Conservation (phyloP, 257 asterid genomes). For the Ilex asprella region DNA sequence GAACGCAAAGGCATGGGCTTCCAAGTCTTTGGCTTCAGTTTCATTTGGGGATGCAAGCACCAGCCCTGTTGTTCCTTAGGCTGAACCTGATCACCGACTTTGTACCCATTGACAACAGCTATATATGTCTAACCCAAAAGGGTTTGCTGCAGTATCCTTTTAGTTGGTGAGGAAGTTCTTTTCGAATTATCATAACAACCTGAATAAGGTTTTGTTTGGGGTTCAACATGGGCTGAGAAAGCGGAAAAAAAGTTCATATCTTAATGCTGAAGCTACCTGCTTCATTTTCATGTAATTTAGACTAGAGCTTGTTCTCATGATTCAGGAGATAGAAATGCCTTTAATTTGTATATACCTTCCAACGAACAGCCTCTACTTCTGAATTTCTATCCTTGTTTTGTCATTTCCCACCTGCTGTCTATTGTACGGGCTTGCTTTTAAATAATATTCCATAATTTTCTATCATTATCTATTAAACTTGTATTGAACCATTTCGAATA, state of each 20-base stretch:
- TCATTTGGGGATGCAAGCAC: constrained; percentile 65
- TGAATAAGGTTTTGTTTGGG: constrained; percentile 17
- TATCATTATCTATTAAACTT: too few species aligned
- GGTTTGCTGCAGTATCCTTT: constrained; percentile 7
- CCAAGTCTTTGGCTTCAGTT: constrained; percentile 70
- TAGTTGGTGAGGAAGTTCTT: constrained; percentile 4
- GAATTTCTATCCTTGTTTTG: background rate
- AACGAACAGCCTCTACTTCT: background rate
- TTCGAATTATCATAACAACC: constrained; percentile 20
- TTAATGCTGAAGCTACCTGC: constrained; percentile 21
- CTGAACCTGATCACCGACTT: constrained; percentile 15
- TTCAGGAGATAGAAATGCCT: constrained; percentile 12
- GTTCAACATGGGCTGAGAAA: constrained; percentile 13
- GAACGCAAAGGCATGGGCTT: constrained; percentile 85
- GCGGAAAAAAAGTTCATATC: constrained; percentile 11
- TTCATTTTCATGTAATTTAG: constrained; percentile 33
- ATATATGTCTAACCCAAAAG: constrained; percentile 6
- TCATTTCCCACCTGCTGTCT: background rate
- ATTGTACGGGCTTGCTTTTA: too few species aligned
- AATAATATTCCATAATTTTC: too few species aligned
- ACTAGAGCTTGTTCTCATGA: constrained; percentile 24
- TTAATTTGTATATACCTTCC: constrained; percentile 26
- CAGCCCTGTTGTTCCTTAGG: constrained; percentile 35
- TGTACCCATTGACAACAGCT: constrained; percentile 13
- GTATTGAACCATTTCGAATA: too few species aligned